Evolutionary conservation across 148 eudicot genomes (phyloP), one percentile per base, ranked within the genome.

Genomic region (Silene latifolia): DNA sequence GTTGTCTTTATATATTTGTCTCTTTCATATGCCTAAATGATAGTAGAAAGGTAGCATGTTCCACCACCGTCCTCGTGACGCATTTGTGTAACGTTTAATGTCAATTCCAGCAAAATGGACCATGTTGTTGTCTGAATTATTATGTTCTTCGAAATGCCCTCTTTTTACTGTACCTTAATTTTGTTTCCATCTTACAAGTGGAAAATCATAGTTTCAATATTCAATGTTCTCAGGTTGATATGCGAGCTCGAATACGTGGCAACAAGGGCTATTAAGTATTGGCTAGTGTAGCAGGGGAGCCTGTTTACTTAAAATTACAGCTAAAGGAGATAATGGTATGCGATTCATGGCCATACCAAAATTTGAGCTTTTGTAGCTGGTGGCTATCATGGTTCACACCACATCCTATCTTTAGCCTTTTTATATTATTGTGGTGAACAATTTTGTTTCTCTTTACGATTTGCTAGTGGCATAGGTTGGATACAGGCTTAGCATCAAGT

Each of bases 211-310:
- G 6, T 59, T 9, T 20, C 23, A 19, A n/a, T 59, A 1, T 2
- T 35, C 44, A 42, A 21, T 81, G 27, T 57, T 61, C 12, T 72
- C 87, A 92, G 97, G 90, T 92, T 83, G 97, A 92, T 83, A 92
- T 92, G 96, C 86, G 97, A 82, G 95, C 95, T 79, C 86, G 93
- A 66, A 92, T 92, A 66, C 95, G 93, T 35, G 97, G 93, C 78
- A 92, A 92, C 81, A 90, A 90, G 76, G 97, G 97, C 69, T 92
- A 92, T 80, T 92, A 72, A 75, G 11, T 48, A 69, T 21, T 51
- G 42, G 24, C 32, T 42, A 66, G 54, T 57, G 59, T 39, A 54
- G 65, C 46, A 54, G 64, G n/a, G 15, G 60, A 60, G 42, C 32
- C 20, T 2, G 13, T 57, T 64, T 39, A 39, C 46, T 4, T 53